These are phyloP conservation scores for Penicillium rolfsii DNA, from an alignment of 2,329 filamentous ascomycete genomes.

Conservation along the genomic window DNA sequence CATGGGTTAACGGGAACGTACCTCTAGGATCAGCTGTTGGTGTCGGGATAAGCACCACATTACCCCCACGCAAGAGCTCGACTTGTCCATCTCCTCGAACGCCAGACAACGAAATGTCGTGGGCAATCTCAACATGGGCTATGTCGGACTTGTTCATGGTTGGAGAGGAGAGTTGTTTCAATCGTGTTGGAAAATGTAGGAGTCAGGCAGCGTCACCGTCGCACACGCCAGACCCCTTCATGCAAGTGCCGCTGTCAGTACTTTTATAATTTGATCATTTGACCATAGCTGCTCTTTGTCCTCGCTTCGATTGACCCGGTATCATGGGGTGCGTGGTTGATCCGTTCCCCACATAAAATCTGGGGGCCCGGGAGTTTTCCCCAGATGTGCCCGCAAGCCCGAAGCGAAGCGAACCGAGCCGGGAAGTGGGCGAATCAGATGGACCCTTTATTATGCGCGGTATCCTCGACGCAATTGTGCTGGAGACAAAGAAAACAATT, in stretches of 20 bases:
- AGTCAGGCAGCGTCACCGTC: constrained; percentile 4
- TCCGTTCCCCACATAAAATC: constrained; percentile 5
- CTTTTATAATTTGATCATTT: background rate
- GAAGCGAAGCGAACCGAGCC: constrained; percentile 20
- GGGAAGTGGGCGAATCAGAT: constrained; percentile 1
- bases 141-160: constrained; percentile 19
- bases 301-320: background rate
- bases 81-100: constrained; percentile 6
- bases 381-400: constrained; percentile 11
- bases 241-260: background rate
- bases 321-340: background rate
- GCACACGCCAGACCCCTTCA: background rate
- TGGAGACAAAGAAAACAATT: background rate
- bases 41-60: constrained; percentile 17
- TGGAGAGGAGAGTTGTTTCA: background rate
- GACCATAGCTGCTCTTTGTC: background rate
- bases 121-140: constrained; percentile 11
- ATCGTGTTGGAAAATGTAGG: background rate
- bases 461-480: background rate
- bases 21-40: constrained; percentile 18
- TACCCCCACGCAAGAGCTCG: constrained; percentile 10
- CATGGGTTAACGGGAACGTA: constrained; percentile 2
- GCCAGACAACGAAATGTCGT: background rate
- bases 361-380: constrained; percentile 2
- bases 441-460: background rate